Conservation (phyloP, 2,329 filamentous ascomycete species). For the Ophiostoma himal-ulmi region DNA sequence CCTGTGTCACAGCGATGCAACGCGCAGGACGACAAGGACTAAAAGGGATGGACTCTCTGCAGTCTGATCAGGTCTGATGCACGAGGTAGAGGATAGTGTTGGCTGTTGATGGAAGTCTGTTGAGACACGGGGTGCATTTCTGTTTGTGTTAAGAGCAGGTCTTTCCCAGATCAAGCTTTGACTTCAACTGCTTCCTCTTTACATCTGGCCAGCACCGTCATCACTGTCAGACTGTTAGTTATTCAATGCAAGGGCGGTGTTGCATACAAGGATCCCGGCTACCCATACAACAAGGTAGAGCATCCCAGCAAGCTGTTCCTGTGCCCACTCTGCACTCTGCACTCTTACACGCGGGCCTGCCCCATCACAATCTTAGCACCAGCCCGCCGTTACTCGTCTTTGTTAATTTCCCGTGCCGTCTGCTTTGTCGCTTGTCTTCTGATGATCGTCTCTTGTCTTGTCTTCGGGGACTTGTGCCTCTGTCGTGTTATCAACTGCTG, state of each 20-base stretch:
- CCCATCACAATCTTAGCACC: conserved; percentile 15
- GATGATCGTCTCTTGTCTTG: neutral
- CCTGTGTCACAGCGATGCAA: conserved; percentile 3
- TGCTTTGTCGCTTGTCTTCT: neutral
- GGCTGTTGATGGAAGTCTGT: neutral
- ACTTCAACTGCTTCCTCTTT: neutral
- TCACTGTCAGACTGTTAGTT: neutral
- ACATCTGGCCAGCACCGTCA: neutral
- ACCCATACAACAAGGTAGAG: neutral
- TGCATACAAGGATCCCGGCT: neutral
- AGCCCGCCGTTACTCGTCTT: neutral
- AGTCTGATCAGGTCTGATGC: neutral
- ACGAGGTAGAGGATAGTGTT: too few relatives aligned
- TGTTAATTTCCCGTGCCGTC: conserved; percentile 8
- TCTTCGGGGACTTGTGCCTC: too few relatives aligned
- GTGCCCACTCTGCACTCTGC: neutral
- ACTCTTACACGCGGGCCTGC: neutral
- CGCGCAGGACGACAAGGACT: conserved; percentile 2
- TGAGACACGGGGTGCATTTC: neutral
- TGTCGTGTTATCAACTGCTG: neutral
- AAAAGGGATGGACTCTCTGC: neutral
- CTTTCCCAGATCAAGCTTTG: neutral
- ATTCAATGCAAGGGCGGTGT: neutral
- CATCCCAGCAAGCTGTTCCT: neutral
- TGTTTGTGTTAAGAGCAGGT: neutral